Evolutionary conservation across 345 rosid species (phyloP).

Genomic region (Syzygium grande): DNA sequence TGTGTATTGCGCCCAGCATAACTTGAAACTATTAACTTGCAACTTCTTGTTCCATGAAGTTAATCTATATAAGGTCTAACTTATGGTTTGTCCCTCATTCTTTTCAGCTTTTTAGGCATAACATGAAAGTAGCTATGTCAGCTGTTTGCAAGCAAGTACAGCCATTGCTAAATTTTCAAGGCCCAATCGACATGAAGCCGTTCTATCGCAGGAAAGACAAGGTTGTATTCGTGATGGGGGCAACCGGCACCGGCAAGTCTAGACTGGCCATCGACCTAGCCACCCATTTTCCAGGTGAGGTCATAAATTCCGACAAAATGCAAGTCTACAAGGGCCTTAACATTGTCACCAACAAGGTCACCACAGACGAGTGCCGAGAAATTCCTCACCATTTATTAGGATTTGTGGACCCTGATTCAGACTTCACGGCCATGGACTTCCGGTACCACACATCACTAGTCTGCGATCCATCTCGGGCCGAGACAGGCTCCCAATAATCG

Average conservation of each 20-base stretch:
- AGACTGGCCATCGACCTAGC: constrained; percentile 82
- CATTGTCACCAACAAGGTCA: constrained; percentile 72
- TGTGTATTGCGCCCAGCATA: not conserved
- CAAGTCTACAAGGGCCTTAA: constrained; percentile 75
- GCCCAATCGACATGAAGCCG: constrained; percentile 20
- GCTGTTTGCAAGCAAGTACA: constrained; percentile 34
- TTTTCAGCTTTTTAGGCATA: not conserved
- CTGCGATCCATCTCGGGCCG: constrained; percentile 30
- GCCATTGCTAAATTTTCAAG: constrained; percentile 38
- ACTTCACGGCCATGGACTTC: constrained; percentile 58
- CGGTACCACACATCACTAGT: constrained; percentile 28
- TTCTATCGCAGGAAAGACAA: constrained; percentile 64
- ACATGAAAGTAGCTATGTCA: constrained; percentile 39
- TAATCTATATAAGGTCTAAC: not conserved
- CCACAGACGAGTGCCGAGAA: constrained; percentile 59
- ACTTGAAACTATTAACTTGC: not conserved
- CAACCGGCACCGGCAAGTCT: constrained; percentile 91
- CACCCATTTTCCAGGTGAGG: constrained; percentile 60
- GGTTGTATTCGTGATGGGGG: constrained; percentile 70
- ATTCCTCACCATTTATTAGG: constrained; percentile 78
- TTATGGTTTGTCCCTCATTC: not conserved
- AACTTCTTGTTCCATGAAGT: not conserved
- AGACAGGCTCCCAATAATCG: constrained; percentile 58
- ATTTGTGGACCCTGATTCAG: constrained; percentile 31
- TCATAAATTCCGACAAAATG: constrained; percentile 80